Evolutionary conservation across 2,329 filamentous ascomycete species (phyloP), one percentile per base, ranked within the genome.

Genomic region (Dactylonectria macrodidyma): DNA sequence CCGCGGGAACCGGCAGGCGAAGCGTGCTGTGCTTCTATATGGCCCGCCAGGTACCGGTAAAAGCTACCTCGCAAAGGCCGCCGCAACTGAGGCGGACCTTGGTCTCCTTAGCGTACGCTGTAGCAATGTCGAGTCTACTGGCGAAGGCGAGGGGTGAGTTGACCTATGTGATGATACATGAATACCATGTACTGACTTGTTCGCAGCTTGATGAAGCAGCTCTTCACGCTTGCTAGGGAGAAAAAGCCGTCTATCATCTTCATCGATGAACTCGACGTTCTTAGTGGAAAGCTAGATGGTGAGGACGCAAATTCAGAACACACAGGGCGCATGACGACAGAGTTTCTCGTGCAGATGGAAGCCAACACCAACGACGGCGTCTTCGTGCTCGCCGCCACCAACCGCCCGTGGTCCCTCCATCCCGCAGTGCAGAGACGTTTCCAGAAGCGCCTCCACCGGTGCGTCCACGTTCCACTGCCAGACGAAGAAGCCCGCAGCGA

Each of bases 221-320:
- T 69, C 2, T 67, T 69, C 33, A n/a, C 46, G 12, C 64, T 69
- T 19, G 67, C 67, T 0, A 46, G 60, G 54, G 59, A 69, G 54
- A 67, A 64, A 33, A 69, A 67, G 41, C 67, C 67, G 41, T 67
- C 63, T 5, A 67, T 69, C 47, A 59, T 69, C 51, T 64, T 69
- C 36, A 69, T 69, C 48, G 67, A 69, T 14, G 60, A 67, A n/a
- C 36, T 69, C 48, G 67, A 69, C 19, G 59, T 64, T 36, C 50
- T 69, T 14, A 61, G 67, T 10, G 38, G 60, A n/a, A 52, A 63
- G 7, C 64, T 38, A 8, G 67, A 69, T 33, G 22, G 36, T 26
- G 26, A 38, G 10, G 30, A 30, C n/a, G 33, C 59, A 16, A 63
- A 44, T 14, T 38, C 12, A 2, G 64, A 69, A 26, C 44, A 61